phyloP scores from a whole-genome alignment of 2,329 filamentous ascomycete genomes.

The Calonectria henricotiae region DNA sequence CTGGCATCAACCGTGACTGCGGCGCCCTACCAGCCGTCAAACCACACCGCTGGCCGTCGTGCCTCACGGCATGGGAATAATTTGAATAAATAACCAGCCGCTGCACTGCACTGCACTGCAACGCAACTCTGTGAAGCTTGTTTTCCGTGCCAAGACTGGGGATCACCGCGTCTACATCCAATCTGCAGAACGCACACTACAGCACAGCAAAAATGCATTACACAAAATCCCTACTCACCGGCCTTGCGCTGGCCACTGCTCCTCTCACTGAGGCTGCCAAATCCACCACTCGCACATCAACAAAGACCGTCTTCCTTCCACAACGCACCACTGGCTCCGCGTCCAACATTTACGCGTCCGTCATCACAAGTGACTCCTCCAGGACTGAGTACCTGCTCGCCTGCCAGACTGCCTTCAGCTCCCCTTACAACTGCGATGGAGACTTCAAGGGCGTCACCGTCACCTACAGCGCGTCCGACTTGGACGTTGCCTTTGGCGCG shows the following conservation, averaged over 20 bases:
- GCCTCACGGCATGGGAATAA: not conserved
- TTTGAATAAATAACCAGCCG: not conserved
- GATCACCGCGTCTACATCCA: not conserved
- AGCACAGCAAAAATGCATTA: conserved; percentile 11
- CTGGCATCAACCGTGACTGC: not conserved
- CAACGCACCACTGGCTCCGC: conserved; percentile 40
- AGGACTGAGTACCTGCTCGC: conserved; percentile 49
- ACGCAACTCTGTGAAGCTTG: not conserved
- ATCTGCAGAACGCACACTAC: too few species aligned
- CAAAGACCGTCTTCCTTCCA: conserved; percentile 44
- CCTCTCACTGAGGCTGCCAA: conserved; percentile 15
- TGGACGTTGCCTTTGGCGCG: conserved; percentile 40
- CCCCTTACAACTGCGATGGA: conserved; percentile 44
- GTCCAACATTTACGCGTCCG: conserved; percentile 47
- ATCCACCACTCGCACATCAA: conserved; percentile 37
- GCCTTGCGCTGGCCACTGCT: conserved; percentile 25
- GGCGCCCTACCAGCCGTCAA: not conserved
- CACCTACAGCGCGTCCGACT: conserved; percentile 40
- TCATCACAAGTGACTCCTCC: conserved; percentile 44
- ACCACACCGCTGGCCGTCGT: conserved; percentile 5
- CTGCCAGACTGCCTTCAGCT: conserved; percentile 44
- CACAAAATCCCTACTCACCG: not conserved
- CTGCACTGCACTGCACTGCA: not conserved
- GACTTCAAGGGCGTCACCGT: conserved; percentile 46
- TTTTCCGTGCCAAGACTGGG: not conserved